Evolutionary conservation across 345 rosid species (phyloP).

Genomic region (Kernera saxatilis): DNA sequence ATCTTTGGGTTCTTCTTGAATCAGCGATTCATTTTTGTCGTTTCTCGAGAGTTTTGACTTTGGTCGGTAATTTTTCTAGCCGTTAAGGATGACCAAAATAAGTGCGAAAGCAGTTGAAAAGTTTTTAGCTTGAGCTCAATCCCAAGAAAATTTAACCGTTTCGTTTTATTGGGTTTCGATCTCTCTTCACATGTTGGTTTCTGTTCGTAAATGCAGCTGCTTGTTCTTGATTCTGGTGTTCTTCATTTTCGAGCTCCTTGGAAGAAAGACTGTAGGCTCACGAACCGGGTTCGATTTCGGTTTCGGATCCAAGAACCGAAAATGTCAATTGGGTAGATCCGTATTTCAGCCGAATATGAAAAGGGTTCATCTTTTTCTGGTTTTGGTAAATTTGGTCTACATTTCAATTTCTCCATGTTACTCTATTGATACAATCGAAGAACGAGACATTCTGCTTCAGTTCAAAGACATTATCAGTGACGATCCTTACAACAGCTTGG

Average conservation of each 20-base stretch:
- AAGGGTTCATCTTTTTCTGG: conserved; percentile 43
- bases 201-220: conserved; percentile 32
- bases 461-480: conserved; percentile 65
- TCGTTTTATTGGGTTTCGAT: conserved; percentile 4
- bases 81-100: conserved; percentile 18
- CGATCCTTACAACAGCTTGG: conserved; percentile 66
- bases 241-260: background rate
- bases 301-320: conserved; percentile 25
- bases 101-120: conserved; percentile 15
- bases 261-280: background rate
- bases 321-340: conserved; percentile 74
- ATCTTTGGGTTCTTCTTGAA: background rate
- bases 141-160: conserved; percentile 25
- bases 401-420: conserved; percentile 35
- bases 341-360: conserved; percentile 46
- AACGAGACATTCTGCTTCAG: conserved; percentile 76
- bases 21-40: conserved; percentile 15
- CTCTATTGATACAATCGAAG: conserved; percentile 38
- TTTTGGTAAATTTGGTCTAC: conserved; percentile 35
- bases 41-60: conserved; percentile 24
- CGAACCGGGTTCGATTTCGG: conserved; percentile 14
- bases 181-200: background rate
- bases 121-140: conserved; percentile 17
- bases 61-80: conserved; percentile 17
- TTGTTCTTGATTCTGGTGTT: conserved; percentile 30